Percentiles rank a stretch among this genome's conserved stretches.
These are phyloP conservation scores for Vaccinium darrowii DNA, from an alignment of 148 eudicot genomes.

Conservation along the genomic window DNA sequence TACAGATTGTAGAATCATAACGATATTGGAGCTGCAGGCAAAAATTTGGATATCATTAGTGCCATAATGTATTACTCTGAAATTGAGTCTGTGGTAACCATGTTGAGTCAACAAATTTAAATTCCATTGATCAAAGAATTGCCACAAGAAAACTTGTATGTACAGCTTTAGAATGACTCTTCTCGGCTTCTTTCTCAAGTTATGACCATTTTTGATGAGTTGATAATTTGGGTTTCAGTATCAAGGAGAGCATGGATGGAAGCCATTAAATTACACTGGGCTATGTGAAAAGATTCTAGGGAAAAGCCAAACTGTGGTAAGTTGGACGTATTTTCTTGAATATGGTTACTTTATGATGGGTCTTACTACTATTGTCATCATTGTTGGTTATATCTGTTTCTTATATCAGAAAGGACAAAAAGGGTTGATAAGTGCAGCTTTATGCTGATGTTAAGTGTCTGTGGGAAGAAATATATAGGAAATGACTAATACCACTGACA, in stretches of 20 bases:
- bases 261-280: constrained; percentile 87
- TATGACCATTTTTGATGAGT: neutral
- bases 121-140: neutral
- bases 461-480: neutral
- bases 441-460: neutral
- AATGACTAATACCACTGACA: neutral
- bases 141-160: neutral
- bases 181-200: constrained; percentile 1
- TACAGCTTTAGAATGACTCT: constrained; percentile 1
- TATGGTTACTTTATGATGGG: neutral
- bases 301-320: constrained; percentile 97
- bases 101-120: neutral
- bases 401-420: neutral
- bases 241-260: constrained; percentile 95
- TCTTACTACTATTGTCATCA: neutral
- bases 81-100: neutral
- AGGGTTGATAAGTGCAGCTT: neutral
- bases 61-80: neutral
- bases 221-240: constrained; percentile 48
- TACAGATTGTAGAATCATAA: neutral
- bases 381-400: neutral
- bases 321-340: constrained; percentile 17
- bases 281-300: constrained; percentile 85
- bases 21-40: neutral
- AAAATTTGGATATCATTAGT: neutral